These are phyloP conservation scores for Chaetomium sp. DNA, from an alignment of 2,329 filamentous ascomycete species.

Conservation along the genomic window DNA sequence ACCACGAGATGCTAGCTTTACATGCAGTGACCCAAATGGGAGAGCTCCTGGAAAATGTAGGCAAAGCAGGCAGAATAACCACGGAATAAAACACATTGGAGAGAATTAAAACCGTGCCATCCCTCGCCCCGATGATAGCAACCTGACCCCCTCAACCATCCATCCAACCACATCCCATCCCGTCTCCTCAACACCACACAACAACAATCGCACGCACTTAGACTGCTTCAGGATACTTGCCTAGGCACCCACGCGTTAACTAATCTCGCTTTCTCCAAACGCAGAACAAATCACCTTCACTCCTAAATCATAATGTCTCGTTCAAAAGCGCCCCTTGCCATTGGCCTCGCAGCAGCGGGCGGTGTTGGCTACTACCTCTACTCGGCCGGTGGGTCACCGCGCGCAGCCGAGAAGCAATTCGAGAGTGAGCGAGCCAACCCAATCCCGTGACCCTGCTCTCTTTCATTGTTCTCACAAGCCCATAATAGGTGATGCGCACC, in stretches of 20 bases:
- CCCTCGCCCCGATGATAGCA: conserved; percentile 6
- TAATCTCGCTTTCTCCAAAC: neutral
- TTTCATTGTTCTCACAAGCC: neutral
- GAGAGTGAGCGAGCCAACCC: conserved; percentile 67
- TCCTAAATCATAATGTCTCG: conserved; percentile 46
- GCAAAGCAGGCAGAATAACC: neutral
- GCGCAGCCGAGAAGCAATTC: conserved; percentile 80
- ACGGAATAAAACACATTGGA: conserved; percentile 5
- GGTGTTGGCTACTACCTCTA: conserved; percentile 91
- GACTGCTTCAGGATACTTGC: neutral
- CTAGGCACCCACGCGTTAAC: neutral
- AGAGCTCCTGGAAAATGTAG: conserved; percentile 1
- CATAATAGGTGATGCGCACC: conserved; percentile 75
- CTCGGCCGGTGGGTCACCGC: conserved; percentile 76
- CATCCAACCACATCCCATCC: conserved; percentile 14
- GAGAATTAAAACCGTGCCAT: conserved; percentile 26
- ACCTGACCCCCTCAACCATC: conserved; percentile 8
- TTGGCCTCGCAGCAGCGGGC: conserved; percentile 66
- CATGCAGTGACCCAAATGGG: conserved; percentile 20
- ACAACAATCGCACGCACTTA: neutral
- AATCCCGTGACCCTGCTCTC: neutral
- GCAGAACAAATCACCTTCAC: neutral
- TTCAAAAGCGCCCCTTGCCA: conserved; percentile 50
- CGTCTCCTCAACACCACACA: neutral
- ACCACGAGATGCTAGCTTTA: neutral